phyloP scores from a whole-genome alignment of 1,284 basidiomycete species.

The Grifola frondosa region DNA sequence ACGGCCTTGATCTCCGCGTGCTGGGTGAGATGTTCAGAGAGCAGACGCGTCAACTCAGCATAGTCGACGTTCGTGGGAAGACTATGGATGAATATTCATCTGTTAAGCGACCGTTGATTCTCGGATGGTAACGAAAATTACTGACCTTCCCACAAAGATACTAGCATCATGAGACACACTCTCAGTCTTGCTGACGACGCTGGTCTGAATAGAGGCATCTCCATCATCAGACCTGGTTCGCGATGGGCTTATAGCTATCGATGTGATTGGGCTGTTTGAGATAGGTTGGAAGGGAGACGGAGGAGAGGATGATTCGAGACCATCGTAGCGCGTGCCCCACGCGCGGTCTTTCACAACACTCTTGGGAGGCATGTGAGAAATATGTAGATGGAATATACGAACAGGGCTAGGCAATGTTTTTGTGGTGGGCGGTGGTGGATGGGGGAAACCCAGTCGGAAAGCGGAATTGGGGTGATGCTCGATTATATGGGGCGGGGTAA shows the following conservation, averaged over 20 bases:
- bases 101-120: slow-evolving; percentile 6
- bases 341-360: slow-evolving; percentile 23
- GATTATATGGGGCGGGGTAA: too few relatives aligned
- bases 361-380: slow-evolving; percentile 23
- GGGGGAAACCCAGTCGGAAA: slow-evolving; percentile 3
- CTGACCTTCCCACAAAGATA: slow-evolving; percentile 77
- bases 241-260: slow-evolving; percentile 13
- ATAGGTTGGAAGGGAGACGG: slow-evolving; percentile 25
- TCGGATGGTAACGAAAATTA: slow-evolving; percentile 9
- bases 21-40: slow-evolving; percentile 62
- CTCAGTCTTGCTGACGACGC: slow-evolving; percentile 37
- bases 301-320: slow-evolving; percentile 36
- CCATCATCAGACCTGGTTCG: slow-evolving; percentile 2
- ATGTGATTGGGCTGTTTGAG: slow-evolving; percentile 21
- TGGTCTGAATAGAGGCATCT: slow-evolving; percentile 2
- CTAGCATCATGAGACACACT: slow-evolving; percentile 70
- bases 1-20: slow-evolving; percentile 63
- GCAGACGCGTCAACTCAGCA: slow-evolving; percentile 53
- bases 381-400: slow-evolving; percentile 12
- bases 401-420: slow-evolving; percentile 12
- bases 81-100: slow-evolving; percentile 35
- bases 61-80: slow-evolving; percentile 68
- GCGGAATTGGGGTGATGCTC: background rate
- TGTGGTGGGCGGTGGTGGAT: slow-evolving; percentile 8
- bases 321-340: slow-evolving; percentile 74